Percentiles rank a stretch among this genome's conserved stretches.
Conservation (phyloP, 768 basidiomycete species). For the Naganishia randhawae region DNA sequence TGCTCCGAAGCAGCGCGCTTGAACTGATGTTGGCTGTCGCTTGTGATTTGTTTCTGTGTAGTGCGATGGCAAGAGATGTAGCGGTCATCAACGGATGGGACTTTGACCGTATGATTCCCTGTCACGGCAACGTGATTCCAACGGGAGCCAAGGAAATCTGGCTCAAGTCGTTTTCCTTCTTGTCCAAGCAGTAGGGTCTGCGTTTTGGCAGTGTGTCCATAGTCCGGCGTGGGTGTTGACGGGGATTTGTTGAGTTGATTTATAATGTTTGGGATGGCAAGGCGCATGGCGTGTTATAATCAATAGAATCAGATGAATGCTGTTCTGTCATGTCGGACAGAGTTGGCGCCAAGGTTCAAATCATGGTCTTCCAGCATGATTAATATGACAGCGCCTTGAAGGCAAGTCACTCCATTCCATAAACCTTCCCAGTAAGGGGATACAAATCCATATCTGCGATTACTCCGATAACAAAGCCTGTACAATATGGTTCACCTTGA, state of each 20-base stretch:
- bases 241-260: neutral
- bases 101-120: constrained; percentile 50
- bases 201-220: neutral
- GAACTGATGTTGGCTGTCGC: neutral
- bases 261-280: too few species aligned
- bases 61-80: constrained; percentile 62
- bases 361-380: too few species aligned
- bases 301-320: too few species aligned
- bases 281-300: too few species aligned
- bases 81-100: constrained; percentile 65
- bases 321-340: too few species aligned
- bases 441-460: neutral
- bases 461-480: constrained; percentile 66
- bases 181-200: neutral
- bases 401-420: neutral
- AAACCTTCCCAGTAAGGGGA: neutral
- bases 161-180: constrained; percentile 41
- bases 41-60: neutral
- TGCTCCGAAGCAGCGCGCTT: neutral
- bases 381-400: too few species aligned
- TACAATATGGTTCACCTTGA: constrained; percentile 88
- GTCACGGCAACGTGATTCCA: constrained; percentile 63
- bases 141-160: constrained; percentile 59
- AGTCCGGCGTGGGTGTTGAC: neutral
- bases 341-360: too few species aligned